A percentile compares a stretch with the other conserved stretches of the same genome.
Conservation (phyloP, 495 filamentous ascomycete species). For the Penicillium pancosmium region DNA sequence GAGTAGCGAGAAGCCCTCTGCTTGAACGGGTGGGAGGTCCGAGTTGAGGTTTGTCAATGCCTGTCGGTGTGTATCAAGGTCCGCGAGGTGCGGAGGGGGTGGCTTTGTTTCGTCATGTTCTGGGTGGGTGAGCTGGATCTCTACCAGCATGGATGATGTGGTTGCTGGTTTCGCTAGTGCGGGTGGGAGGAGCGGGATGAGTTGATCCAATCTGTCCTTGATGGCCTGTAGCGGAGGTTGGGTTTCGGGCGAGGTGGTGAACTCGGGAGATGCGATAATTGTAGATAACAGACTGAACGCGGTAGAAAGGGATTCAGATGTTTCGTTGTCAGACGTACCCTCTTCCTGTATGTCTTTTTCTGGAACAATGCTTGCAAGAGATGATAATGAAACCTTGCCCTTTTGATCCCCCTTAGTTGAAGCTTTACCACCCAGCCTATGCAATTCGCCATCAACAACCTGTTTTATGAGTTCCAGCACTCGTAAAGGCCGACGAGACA, state of each 20-base stretch:
- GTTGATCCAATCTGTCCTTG: conserved; percentile 51
- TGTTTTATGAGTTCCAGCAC: conserved; percentile 65
- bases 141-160: conserved; percentile 58
- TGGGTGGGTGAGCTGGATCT: conserved; percentile 59
- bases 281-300: conserved; percentile 70
- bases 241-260: conserved; percentile 52
- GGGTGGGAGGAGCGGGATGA: conserved; percentile 40
- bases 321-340: conserved; percentile 45
- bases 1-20: conserved; percentile 75
- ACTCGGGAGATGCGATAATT: conserved; percentile 64
- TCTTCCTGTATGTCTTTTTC: conserved; percentile 19
- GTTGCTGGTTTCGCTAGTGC: conserved; percentile 43
- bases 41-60: conserved; percentile 77
- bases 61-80: conserved; percentile 70
- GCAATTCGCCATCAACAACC: conserved; percentile 51
- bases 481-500: conserved; percentile 63
- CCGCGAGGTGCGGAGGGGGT: conserved; percentile 52
- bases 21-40: conserved; percentile 73
- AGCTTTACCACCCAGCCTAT: conserved; percentile 12
- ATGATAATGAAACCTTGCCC: conserved; percentile 39
- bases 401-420: conserved; percentile 6
- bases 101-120: conserved; percentile 48
- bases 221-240: conserved; percentile 50
- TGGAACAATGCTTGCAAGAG: conserved; percentile 39
- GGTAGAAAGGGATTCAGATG: conserved; percentile 52